Base-by-base conservation (phyloP, 2,329 filamentous ascomycete species). In the Fusarium robinianum region DNA sequence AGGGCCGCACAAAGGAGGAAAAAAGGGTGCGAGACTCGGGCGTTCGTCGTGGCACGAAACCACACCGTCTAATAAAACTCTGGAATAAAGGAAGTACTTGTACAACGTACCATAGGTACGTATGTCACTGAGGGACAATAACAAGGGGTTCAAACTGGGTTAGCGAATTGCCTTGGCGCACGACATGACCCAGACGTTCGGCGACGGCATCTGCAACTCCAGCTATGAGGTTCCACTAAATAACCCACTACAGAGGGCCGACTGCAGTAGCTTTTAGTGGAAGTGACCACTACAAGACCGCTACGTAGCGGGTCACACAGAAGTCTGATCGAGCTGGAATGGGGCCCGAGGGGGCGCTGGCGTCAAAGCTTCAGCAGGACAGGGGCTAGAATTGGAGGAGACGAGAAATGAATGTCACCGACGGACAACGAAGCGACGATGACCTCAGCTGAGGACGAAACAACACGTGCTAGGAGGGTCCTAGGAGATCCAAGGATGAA, bases 311-410 rank as follows among this genome's bases (percentile, higher is more conserved):
- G 37, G 15, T 9, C 14, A n/a, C n/a, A n/a, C n/a, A n/a, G n/a
- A n/a, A n/a, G n/a, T n/a, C n/a, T n/a, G n/a, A n/a, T n/a, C n/a
- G n/a, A n/a, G n/a, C n/a, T n/a, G n/a, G n/a, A n/a, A n/a, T n/a
- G n/a, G n/a, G n/a, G n/a, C n/a, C n/a, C n/a, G n/a, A n/a, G n/a
- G n/a, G n/a, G n/a, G n/a, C n/a, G n/a, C n/a, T n/a, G n/a, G n/a
- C 52, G 52, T 55, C 39, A 45, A 32, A 41, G 43, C 35, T 30
- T 55, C 52, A 55, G 53, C 53, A 42, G 46, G 46, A 44, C 53
- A 57, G 46, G 53, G 42, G 27, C 40, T 8, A 27, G 9, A 15
- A n/a, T n/a, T n/a, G n/a, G n/a, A n/a, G 81, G n/a, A n/a, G n/a
- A n/a, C n/a, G n/a, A n/a, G n/a, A 24, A 35, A 34, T 37, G 42